Evolutionary conservation across 441 rosid species (phyloP), one percentile per base, ranked within the genome.

Genomic region (Arabidopsis lyrata): DNA sequence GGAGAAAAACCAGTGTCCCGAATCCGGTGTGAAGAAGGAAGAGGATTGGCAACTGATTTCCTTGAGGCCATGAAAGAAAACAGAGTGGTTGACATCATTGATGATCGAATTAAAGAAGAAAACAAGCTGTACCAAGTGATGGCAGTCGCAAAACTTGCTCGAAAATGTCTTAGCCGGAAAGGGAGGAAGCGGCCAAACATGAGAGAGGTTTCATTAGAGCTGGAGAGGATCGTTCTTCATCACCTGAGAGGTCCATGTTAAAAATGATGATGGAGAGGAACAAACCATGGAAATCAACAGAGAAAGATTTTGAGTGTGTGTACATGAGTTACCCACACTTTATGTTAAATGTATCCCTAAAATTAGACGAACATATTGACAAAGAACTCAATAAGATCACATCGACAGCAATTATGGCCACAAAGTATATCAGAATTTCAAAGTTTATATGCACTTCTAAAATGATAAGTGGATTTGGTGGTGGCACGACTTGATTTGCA

Each of bases 111-210:
- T 48, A 47, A 38, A 68, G 45, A 41, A 1, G 75, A 80, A 73
- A 59, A 65, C 44, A 50, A 78, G 2, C n/a, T 70, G 31, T 78
- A 73, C 48, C 82, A 84, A 72, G 56, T 82, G 16, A 64, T 74
- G 41, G 53, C 44, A 2, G 76, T 77, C 31, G 83, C 81, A 11
- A 70, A 16, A 69, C 66, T 81, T 0, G 77, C 78, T 20, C 54
- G 39, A 64, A 77, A 65, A n/a, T 77, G 84, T 60, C 65, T 77
- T 42, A 74, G 62, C 52, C 11, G 68, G 50, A 80, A 56, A 68
- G 77, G 83, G 53, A 75, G 12, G 32, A 81, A 72, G 64, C 55
- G 83, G 34, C 85, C 85, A 11, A 61, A 72, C 62, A 81, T 75
- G 83, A 84, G 74, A 66, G 68, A 81, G 47, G 81, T 66, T 20